Evolutionary conservation across 192 early-diverging fungal genomes (phyloP).

Genomic region (Pilaira anomala): DNA sequence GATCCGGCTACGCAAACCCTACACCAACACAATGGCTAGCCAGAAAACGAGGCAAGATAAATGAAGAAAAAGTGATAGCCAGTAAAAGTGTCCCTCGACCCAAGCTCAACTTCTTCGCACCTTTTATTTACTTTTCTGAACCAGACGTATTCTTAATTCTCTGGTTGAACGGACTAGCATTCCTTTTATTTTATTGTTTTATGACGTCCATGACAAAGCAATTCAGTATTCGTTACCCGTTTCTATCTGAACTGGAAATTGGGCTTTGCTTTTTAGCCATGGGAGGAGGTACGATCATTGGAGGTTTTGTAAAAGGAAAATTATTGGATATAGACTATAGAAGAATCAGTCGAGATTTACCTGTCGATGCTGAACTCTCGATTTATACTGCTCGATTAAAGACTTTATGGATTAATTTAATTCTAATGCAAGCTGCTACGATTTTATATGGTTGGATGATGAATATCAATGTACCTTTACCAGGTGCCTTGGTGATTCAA

Average conservation of each 20-base stretch:
- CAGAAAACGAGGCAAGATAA: too few relatives aligned
- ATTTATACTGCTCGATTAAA: constrained; percentile 25
- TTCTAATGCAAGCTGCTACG: constrained; percentile 12
- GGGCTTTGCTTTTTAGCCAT: constrained; percentile 42
- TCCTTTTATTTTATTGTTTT: constrained; percentile 40
- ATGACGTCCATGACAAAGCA: constrained; percentile 38
- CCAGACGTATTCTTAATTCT: constrained; percentile 31
- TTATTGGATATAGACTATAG: not conserved
- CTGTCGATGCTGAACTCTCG: constrained; percentile 6
- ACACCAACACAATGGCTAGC: constrained; percentile 26
- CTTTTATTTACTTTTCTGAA: constrained; percentile 31
- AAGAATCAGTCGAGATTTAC: not conserved
- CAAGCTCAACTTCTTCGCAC: constrained; percentile 27
- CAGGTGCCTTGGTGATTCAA: too few relatives aligned
- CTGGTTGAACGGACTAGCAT: constrained; percentile 31
- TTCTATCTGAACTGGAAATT: constrained; percentile 34
- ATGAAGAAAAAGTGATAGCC: too few relatives aligned
- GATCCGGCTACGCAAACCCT: constrained; percentile 36
- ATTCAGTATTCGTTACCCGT: constrained; percentile 29
- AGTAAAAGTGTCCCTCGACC: too few relatives aligned
- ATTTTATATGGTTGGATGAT: constrained; percentile 27
- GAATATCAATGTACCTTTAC: too few relatives aligned
- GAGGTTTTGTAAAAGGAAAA: constrained; percentile 7
- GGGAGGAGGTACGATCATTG: constrained; percentile 40
- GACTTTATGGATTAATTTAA: constrained; percentile 14